These are phyloP conservation scores for Decorospora gaudefroyi DNA, from an alignment of 2,329 filamentous ascomycete species.

Conservation along the genomic window DNA sequence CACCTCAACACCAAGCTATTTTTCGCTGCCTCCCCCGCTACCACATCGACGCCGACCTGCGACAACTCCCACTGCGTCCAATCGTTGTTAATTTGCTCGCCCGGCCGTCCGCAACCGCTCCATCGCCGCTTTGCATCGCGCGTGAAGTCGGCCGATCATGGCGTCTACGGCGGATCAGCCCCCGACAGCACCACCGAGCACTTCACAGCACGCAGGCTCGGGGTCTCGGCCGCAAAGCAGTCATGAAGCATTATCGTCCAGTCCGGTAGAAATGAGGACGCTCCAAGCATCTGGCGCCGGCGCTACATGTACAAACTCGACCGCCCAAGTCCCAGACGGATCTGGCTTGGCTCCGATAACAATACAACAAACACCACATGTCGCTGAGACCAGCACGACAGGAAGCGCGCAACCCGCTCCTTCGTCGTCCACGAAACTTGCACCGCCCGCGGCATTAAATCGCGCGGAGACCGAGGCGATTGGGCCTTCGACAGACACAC, in stretches of 20 bases:
- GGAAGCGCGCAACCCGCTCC: constrained; percentile 18
- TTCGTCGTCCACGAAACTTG: constrained; percentile 26
- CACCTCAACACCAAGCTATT: constrained; percentile 12
- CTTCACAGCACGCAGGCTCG: constrained; percentile 26
- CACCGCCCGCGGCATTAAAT: constrained; percentile 32
- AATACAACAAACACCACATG: constrained; percentile 13
- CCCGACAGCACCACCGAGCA: constrained; percentile 30
- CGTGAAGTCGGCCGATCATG: constrained; percentile 36
- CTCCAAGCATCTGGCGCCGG: constrained; percentile 29
- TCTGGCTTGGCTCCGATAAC: constrained; percentile 21
- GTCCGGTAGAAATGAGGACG: constrained; percentile 45
- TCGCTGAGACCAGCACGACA: constrained; percentile 17
- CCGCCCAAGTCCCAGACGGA: constrained; percentile 23
- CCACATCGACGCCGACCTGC: constrained; percentile 6
- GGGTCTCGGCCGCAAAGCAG: constrained; percentile 31
- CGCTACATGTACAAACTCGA: constrained; percentile 20
- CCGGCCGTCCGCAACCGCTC: constrained; percentile 21
- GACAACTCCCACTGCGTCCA: not conserved
- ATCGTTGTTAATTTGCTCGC: constrained; percentile 21
- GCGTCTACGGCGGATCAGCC: constrained; percentile 37
- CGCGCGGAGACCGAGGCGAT: constrained; percentile 53
- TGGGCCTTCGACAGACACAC: constrained; percentile 53
- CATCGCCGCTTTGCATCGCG: constrained; percentile 26
- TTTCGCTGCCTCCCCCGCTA: constrained; percentile 6
- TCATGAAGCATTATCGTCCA: constrained; percentile 30